A percentile compares a stretch with the other conserved stretches of the same genome.
Conservation (phyloP, 2,329 filamentous ascomycete genomes). For the Epichloe uncinata region DNA sequence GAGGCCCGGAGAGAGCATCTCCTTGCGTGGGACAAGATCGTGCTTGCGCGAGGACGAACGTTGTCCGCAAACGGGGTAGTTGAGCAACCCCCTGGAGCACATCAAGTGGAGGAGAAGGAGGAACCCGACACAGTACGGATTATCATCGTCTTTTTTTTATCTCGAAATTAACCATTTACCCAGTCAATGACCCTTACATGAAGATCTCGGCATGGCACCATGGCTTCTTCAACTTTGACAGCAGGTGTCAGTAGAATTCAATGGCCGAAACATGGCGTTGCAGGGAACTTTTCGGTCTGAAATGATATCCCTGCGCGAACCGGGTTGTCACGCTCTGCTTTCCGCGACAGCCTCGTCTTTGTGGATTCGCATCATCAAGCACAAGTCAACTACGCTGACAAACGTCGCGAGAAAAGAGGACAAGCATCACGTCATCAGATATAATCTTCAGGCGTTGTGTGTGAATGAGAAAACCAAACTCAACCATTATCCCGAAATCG, state of each 20-base stretch:
- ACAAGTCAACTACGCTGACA: not conserved
- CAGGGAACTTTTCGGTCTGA: not conserved
- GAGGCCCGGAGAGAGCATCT: not conserved
- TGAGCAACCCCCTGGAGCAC: not conserved
- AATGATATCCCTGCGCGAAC: not conserved
- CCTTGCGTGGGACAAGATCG: constrained; percentile 6
- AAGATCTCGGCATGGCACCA: no score
- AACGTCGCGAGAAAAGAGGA: not conserved
- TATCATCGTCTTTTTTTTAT: no score
- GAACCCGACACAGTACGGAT: no score
- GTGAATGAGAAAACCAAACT: no score
- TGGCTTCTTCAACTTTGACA: no score
- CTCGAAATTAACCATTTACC: no score
- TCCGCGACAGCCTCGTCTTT: not conserved
- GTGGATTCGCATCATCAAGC: not conserved
- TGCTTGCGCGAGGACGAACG: constrained; percentile 2
- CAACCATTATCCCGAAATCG: not conserved
- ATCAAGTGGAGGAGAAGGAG: no score
- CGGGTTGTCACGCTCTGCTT: not conserved
- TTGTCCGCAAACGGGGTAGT: not conserved
- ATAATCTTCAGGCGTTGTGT: not conserved
- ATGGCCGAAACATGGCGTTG: no score
- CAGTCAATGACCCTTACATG: no score
- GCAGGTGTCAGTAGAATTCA: no score
- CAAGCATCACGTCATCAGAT: not conserved